Evolutionary conservation across 1,284 basidiomycete genomes (phyloP).

Genomic region (Trametes polyzona): DNA sequence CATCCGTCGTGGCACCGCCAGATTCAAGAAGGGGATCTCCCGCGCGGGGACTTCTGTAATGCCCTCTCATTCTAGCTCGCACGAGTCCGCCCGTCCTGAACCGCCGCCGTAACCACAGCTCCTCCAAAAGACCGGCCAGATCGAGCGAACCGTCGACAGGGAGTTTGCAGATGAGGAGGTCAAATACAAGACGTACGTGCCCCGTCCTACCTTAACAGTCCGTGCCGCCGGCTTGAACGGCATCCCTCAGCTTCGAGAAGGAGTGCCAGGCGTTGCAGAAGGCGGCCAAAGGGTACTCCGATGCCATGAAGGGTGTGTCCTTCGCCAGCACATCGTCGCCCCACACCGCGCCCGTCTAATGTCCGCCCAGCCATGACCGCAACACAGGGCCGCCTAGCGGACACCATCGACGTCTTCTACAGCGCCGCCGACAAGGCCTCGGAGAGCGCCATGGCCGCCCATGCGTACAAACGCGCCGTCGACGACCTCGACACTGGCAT

Average conservation of each 20-base stretch:
- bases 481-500: conserved; percentile 92
- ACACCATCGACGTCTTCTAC: conserved; percentile 95
- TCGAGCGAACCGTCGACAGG: conserved; percentile 93
- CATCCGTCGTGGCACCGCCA: neutral
- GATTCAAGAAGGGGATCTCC: conserved; percentile 27
- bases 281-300: conserved; percentile 93
- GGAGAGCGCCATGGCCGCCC: conserved; percentile 95
- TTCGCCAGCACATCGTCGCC: too few species aligned
- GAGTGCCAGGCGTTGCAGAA: conserved; percentile 92
- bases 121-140: conserved; percentile 96
- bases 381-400: conserved; percentile 92
- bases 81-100: neutral
- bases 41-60: conserved; percentile 26
- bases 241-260: conserved; percentile 81
- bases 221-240: neutral
- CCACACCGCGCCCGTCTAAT: neutral
- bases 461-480: conserved; percentile 94
- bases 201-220: neutral
- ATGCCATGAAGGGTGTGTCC: conserved; percentile 84
- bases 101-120: conserved; percentile 52
- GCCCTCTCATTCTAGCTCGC: neutral
- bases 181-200: conserved; percentile 86
- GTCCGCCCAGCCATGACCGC: conserved; percentile 78
- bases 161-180: conserved; percentile 94
- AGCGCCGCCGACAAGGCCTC: conserved; percentile 81